Base-by-base conservation (phyloP, 1,284 basidiomycete species). In the Coniophora puteana region DNA sequence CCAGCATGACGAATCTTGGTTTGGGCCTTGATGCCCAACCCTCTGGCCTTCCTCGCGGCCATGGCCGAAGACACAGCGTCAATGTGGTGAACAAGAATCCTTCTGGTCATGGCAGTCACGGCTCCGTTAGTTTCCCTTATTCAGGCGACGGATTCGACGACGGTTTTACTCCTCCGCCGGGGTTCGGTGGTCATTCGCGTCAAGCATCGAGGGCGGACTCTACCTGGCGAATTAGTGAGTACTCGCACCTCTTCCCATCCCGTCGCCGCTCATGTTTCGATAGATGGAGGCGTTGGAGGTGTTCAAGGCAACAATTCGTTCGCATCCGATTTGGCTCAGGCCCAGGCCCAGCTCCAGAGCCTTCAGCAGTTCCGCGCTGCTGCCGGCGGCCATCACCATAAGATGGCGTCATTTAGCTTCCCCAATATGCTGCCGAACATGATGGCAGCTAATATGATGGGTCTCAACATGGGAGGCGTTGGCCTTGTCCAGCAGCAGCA, bases 361-460 rank as follows among this genome's bases (percentile, higher is more conserved):
- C 74, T 99, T 36, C 92, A 96, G 58, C 93, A 97, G 58, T 99
- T 98, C 76, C 88, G 96, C 51, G 93, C 92, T 25, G 92, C 92
- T 3, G 88, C 93, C 11, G 93, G 92, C 40, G 90, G 91, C 12
- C 92, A 96, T 49, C 95, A 98, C 63, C 83, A 91, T 57, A 95
- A 96, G 72, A 93, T 95, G 78, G 80, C 92, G 11, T 99, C 96
- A 1, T 97, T 98, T 71, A 92, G 90, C 56, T 93, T 96, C 74
- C 93, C 93, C 12, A 94, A 95, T 60, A 94, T 94, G 90, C 70
- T 94, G 17, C 92, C 92, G 4, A 93, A 94, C 59, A 86, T 92
- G 80, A 90, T 91, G 83, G 92, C 88, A 4, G 93, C 91, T 16
- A 94, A 91, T 53, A 93, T 93, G 78, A 89, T 94, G 80, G 87